Conservation (phyloP, 768 basidiomycete species). For the Cubamyces sp. region DNA sequence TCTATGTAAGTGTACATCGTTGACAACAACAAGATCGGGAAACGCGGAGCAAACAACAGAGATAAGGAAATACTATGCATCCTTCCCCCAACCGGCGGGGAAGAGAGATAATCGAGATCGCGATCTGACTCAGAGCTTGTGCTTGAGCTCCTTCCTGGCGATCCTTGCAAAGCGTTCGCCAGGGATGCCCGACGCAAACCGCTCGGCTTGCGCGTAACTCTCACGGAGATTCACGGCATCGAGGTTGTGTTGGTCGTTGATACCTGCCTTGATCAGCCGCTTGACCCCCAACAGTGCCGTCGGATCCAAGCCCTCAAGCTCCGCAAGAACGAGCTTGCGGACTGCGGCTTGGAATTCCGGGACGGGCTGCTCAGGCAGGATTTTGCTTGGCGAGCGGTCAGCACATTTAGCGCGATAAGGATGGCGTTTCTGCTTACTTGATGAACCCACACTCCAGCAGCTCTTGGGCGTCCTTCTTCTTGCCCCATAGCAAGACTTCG, state of each 20-base stretch:
- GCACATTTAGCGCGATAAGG: neutral
- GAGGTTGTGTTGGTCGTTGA: constrained; percentile 64
- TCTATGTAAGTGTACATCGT: neutral
- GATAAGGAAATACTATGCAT: constrained; percentile 10
- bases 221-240: constrained; percentile 70
- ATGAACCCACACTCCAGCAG: constrained; percentile 64
- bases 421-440: constrained; percentile 47
- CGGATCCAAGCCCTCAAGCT: constrained; percentile 61
- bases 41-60: neutral
- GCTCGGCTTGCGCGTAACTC: constrained; percentile 71
- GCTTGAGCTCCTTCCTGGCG: constrained; percentile 64
- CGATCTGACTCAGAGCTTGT: constrained; percentile 52
- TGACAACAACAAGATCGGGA: constrained; percentile 5
- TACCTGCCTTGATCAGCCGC: constrained; percentile 54
- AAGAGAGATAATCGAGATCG: constrained; percentile 1
- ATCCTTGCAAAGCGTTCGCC: constrained; percentile 55
- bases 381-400: constrained; percentile 46
- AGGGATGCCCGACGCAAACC: constrained; percentile 65
- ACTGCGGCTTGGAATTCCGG: constrained; percentile 60
- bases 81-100: neutral
- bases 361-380: constrained; percentile 56
- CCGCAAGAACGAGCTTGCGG: constrained; percentile 50
- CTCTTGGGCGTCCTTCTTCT: constrained; percentile 63
- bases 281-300: constrained; percentile 57
- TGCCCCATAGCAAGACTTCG: constrained; percentile 71